Conservation (phyloP, 371 early-diverging fungal genomes). For the Saksenaea vasiformis region DNA sequence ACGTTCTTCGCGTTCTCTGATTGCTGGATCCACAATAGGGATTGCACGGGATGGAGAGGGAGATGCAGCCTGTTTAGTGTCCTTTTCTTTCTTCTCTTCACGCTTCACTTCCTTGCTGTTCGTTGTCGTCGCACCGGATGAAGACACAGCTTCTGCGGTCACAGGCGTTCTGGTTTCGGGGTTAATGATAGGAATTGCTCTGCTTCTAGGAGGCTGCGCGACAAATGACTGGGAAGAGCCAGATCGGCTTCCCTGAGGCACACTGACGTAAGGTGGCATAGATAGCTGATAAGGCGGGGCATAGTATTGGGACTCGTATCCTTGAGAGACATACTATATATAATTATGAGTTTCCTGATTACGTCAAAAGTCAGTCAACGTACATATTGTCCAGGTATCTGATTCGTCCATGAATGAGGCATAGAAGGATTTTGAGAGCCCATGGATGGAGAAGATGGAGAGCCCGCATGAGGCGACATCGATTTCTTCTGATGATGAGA, state of each 20-base stretch:
- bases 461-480: conserved; percentile 35
- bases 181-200: conserved; percentile 73
- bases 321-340: conserved; percentile 31
- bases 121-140: conserved; percentile 25
- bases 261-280: conserved; percentile 28
- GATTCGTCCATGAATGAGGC: conserved; percentile 11
- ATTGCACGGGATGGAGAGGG: conserved; percentile 51
- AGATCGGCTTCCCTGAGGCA: not conserved
- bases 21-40: conserved; percentile 67
- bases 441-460: conserved; percentile 33
- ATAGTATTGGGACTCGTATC: conserved; percentile 25
- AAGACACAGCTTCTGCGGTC: conserved; percentile 40
- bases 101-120: conserved; percentile 28
- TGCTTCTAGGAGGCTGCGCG: conserved; percentile 44
- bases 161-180: conserved; percentile 74
- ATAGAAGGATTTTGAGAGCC: conserved; percentile 14
- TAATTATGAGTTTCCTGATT: not conserved
- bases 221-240: conserved; percentile 41
- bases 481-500: conserved; percentile 37
- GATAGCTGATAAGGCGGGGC: conserved; percentile 28
- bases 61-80: conserved; percentile 36
- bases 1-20: conserved; percentile 51
- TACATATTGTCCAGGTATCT: conserved; percentile 27
- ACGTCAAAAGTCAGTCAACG: not conserved
- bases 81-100: conserved; percentile 39